Evolutionary conservation across 139 green algal species (phyloP).

Genomic region (Closterium sp.): DNA sequence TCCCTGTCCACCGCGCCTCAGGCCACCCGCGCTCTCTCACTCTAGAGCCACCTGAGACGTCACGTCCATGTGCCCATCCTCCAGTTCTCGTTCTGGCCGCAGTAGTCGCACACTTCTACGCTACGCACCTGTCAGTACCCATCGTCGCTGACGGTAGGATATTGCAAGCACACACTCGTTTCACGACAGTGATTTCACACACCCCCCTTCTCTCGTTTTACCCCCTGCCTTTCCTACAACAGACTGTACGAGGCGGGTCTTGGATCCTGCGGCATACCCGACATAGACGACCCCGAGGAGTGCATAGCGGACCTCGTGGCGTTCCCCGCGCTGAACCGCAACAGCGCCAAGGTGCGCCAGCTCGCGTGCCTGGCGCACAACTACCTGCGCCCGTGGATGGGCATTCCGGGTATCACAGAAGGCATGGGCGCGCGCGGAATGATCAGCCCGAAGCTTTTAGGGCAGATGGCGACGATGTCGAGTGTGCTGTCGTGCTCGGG

Average conservation of each 20-base stretch:
- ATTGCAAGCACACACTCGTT: too few relatives aligned
- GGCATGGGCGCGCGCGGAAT: constrained; percentile 28
- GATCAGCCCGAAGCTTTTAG: neutral
- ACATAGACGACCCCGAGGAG: neutral
- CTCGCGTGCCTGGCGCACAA: neutral
- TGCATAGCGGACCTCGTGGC: neutral
- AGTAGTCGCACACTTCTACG: too few relatives aligned
- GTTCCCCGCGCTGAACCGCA: neutral
- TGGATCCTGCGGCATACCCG: neutral
- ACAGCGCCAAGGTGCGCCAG: neutral
- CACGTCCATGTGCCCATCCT: too few relatives aligned
- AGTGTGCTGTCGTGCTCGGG: constrained; percentile 23
- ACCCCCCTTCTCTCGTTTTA: neutral
- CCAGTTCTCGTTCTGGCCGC: too few relatives aligned
- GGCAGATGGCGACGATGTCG: neutral
- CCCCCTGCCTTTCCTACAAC: neutral
- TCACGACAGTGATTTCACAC: too few relatives aligned
- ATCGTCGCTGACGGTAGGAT: too few relatives aligned
- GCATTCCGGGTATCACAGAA: constrained; percentile 9
- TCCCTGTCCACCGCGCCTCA: too few relatives aligned
- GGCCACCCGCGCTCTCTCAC: too few relatives aligned
- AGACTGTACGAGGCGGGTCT: neutral
- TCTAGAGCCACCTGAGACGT: too few relatives aligned
- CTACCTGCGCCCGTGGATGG: constrained; percentile 24
- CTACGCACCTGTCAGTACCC: too few relatives aligned